Percentiles rank a stretch among this genome's conserved stretches.
Evolutionary conservation across 192 early-diverging fungal genomes (phyloP).

Genomic region (Hyaloraphidium curvatum): DNA sequence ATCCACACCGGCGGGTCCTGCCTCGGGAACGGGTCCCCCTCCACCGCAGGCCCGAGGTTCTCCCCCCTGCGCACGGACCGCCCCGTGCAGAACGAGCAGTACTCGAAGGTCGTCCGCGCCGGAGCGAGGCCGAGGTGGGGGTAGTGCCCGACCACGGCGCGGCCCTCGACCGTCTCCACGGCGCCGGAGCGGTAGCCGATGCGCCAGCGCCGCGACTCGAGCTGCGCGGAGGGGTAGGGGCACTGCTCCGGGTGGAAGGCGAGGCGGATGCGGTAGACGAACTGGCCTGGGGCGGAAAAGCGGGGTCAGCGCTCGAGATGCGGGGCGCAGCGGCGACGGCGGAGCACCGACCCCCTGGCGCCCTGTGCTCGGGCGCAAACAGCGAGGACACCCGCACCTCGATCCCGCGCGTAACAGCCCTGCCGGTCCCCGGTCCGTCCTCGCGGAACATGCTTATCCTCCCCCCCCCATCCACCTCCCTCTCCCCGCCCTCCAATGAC

Average conservation of each 20-base stretch:
- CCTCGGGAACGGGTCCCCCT: background rate
- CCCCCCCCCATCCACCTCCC: background rate
- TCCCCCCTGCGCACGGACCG: background rate
- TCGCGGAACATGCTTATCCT: background rate
- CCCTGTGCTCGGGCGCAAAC: background rate
- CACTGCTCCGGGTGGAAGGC: background rate
- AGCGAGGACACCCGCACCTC: background rate
- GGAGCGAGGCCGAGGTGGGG: background rate
- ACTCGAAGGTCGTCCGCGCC: background rate
- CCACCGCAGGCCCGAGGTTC: background rate
- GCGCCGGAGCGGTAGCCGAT: background rate
- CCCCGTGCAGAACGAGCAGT: background rate
- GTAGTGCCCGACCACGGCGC: background rate
- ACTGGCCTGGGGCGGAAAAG: background rate
- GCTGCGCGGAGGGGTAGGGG: background rate
- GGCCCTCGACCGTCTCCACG: background rate
- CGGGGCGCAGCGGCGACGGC: background rate
- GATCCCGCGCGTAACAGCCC: slow-evolving; percentile 1
- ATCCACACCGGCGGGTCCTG: background rate
- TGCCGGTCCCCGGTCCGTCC: background rate
- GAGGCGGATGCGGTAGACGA: background rate
- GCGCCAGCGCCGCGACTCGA: background rate
- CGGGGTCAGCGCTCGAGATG: background rate
- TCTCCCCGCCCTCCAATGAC: background rate
- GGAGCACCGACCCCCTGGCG: background rate